Evolutionary conservation across 164 flowering plant genomes (phyloP), one percentile per base, ranked within the genome.

Genomic region (Vitis vinifera): DNA sequence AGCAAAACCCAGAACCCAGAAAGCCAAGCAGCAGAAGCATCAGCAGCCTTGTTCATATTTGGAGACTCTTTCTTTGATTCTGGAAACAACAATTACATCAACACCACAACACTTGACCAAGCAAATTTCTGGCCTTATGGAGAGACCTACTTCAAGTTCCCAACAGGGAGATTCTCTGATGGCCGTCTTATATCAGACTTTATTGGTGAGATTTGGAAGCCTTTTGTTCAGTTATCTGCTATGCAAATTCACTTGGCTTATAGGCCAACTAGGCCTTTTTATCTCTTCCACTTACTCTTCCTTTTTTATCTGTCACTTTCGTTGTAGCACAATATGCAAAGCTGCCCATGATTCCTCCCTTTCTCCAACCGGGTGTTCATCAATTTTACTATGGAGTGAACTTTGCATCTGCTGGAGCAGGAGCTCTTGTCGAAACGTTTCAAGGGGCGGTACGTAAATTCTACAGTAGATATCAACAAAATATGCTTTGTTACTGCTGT

Each of bases 41-140:
- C 66, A 27, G 55, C 76, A 0, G 78, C 80, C 55, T 56, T 85
- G 6, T 87, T 83, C 80, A 64, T 87, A 16, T 87, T 87, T 31
- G 90, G 90, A 0, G 90, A 86, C 71, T 86, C 90, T 0, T 63
- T 66, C 64, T 61, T 85, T 1, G 90, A 85, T 62, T 66, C 80
- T 12, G 88, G 90, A 2, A 85, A 83, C 79, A 87, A 87, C 76
- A 85, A 87, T 71, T 85, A 85, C 78, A 81, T 87, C 59, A 82
- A 83, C 72, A 83, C 87, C 57, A 64, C 86, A 10, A 80, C 85
- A 55, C 74, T 78, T 3, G 78, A 76, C 82, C 77, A 83, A 53
- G 87, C 88, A 10, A 79, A 85, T 23, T 87, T 83, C 78, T 78
- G 76, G 81, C 91, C 91, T 7, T 85, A 85, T 55, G 91, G 91